A percentile compares a stretch with the other conserved stretches of the same genome.
phyloP scores from a whole-genome alignment of 176 grass and related monocot genomes.

The Neostapfia colusana region DNA sequence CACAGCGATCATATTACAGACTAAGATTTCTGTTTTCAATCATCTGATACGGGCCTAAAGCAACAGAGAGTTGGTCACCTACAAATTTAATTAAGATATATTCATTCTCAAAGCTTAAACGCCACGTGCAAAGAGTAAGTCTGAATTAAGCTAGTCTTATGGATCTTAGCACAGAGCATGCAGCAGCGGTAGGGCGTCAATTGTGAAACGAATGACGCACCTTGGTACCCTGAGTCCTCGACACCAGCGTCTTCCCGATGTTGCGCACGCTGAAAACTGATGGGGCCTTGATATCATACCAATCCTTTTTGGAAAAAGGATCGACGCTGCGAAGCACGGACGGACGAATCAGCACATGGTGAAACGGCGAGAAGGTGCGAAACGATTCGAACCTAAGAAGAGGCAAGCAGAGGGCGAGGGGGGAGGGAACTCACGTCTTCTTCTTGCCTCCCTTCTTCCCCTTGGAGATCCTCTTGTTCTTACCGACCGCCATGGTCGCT shows the following conservation, averaged over 20 bases:
- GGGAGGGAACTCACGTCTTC: slow-evolving; percentile 60
- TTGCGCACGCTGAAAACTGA: slow-evolving; percentile 61
- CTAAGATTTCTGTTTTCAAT: neutral
- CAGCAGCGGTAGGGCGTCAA: neutral
- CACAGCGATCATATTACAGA: neutral
- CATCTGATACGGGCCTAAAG: neutral
- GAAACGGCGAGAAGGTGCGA: neutral
- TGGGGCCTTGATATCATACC: slow-evolving; percentile 96
- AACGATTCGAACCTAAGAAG: neutral
- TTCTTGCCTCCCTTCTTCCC: slow-evolving; percentile 91
- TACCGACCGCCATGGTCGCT: slow-evolving; percentile 55
- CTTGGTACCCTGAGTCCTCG: slow-evolving; percentile 96
- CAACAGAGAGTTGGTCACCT: neutral
- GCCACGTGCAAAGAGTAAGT: too few relatives aligned
- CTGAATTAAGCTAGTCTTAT: neutral
- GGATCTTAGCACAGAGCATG: neutral
- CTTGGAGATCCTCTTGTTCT: slow-evolving; percentile 96
- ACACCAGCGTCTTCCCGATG: slow-evolving; percentile 88
- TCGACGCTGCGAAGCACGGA: slow-evolving; percentile 55
- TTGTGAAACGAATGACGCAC: slow-evolving; percentile 16
- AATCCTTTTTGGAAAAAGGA: slow-evolving; percentile 87
- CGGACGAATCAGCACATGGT: neutral
- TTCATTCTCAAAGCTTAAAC: neutral
- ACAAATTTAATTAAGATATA: neutral
- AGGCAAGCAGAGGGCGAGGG: neutral